These are phyloP conservation scores for Candida namnaoensis DNA, from an alignment of 805 yeast species.

Conservation along the genomic window DNA sequence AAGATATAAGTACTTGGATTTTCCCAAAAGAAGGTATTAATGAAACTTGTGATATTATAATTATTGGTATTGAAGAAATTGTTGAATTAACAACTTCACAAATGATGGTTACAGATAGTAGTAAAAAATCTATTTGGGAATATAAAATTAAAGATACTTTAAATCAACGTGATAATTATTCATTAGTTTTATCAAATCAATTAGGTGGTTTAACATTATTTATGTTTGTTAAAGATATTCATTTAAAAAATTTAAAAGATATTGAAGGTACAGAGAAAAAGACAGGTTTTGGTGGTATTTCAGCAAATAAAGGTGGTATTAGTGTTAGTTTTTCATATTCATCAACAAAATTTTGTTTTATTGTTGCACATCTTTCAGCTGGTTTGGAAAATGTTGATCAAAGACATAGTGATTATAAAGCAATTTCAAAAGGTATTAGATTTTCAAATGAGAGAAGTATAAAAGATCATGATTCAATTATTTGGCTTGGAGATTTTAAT, in stretches of 20 bases:
- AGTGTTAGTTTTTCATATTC: slow-evolving; percentile 60
- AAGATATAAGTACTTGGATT: slow-evolving; percentile 68
- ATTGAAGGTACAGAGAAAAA: slow-evolving; percentile 72
- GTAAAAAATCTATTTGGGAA: slow-evolving; percentile 58
- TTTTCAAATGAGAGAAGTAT: slow-evolving; percentile 51
- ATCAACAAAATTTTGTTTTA: slow-evolving; percentile 66
- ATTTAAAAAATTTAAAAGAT: slow-evolving; percentile 42
- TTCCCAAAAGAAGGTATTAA: slow-evolving; percentile 48
- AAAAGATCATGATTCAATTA: slow-evolving; percentile 71
- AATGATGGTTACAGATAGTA: slow-evolving; percentile 70
- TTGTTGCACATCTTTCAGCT: slow-evolving; percentile 89
- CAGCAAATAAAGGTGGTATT: slow-evolving; percentile 76
- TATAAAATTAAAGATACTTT: slow-evolving; percentile 40
- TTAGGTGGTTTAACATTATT: slow-evolving; percentile 78
- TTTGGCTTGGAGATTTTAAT: slow-evolving; percentile 94
- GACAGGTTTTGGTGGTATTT: slow-evolving; percentile 91
- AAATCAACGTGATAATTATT: slow-evolving; percentile 37
- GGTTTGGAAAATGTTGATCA: slow-evolving; percentile 77
- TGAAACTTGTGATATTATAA: slow-evolving; percentile 57
- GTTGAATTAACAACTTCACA: slow-evolving; percentile 79
- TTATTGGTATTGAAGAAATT: slow-evolving; percentile 84
- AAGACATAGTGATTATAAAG: slow-evolving; percentile 78
- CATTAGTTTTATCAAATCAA: slow-evolving; percentile 65
- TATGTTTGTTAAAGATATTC: slow-evolving; percentile 52
- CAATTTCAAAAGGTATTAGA: slow-evolving; percentile 60